Conservation (phyloP, 345 rosid genomes). For the Corchorus olitorius region DNA sequence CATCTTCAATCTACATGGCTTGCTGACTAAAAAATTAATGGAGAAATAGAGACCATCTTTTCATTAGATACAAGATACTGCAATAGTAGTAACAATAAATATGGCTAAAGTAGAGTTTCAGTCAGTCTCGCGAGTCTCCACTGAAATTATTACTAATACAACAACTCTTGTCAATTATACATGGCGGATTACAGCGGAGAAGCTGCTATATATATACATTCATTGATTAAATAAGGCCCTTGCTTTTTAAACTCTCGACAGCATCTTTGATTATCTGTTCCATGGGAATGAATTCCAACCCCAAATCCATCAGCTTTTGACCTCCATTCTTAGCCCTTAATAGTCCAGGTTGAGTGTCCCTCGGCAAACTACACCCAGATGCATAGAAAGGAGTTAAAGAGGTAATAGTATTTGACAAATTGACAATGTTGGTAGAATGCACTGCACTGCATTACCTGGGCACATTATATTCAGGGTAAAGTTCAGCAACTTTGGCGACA, state of each 20-base stretch:
- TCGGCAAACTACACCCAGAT: slow-evolving; percentile 49
- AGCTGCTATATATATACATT: not conserved
- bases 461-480: slow-evolving; percentile 80
- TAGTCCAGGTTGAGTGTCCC: slow-evolving; percentile 80
- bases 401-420: too few relatives aligned
- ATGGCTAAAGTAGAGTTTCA: too few relatives aligned
- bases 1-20: too few relatives aligned
- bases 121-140: not conserved
- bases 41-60: too few relatives aligned
- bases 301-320: slow-evolving; percentile 77
- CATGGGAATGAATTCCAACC: slow-evolving; percentile 72
- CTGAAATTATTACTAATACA: not conserved
- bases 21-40: too few relatives aligned
- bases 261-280: slow-evolving; percentile 84
- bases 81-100: too few relatives aligned
- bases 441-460: slow-evolving; percentile 48
- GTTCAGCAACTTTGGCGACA: slow-evolving; percentile 84
- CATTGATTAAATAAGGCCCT: slow-evolving; percentile 58
- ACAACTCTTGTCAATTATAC: not conserved
- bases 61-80: too few relatives aligned
- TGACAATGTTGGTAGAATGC: not conserved
- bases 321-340: slow-evolving; percentile 66
- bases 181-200: not conserved
- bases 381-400: not conserved
- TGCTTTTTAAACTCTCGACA: slow-evolving; percentile 72